Evolutionary conservation across 2,329 filamentous ascomycete genomes (phyloP), one percentile per base, ranked within the genome.

Genomic region (Cercospora sesami): DNA sequence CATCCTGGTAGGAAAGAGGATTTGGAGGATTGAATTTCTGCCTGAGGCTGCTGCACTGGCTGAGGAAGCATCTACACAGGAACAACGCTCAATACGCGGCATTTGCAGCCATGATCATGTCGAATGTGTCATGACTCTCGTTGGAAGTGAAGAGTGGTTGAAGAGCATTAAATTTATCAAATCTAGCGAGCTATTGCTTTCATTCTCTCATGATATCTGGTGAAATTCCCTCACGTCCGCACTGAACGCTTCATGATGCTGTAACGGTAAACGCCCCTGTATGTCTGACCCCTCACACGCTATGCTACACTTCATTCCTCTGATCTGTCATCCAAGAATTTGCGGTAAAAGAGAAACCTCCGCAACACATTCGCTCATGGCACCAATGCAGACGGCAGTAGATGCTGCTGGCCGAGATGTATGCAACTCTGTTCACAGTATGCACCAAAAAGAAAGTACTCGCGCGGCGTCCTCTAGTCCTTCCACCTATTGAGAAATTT

Each of bases 401-500:
- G 7, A 53, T 53, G 16, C 48, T 28, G 48, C 23, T 14, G 48
- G 12, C 48, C 48, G 12, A n/a, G 16, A 42, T 26, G 31, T 42
- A 26, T 60, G 21, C 58, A n/a, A 60, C 10, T 14, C 18, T 60
- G 33, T 23, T 55, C 48, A 55, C 21, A 16, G 12, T 55, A n/a
- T 55, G 48, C 48, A 26, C 28, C 5, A 60, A 42, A 45, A 39
- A 5, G 14, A 16, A 45, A 26, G 16, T 33, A 30, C 18, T 60
- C 14, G 14, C 58, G 14, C 33, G 16, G 33, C 31, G 31, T 16
- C n/a, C 48, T 59, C 69, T 78, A 89, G 78, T 89, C 86, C 77
- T 85, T 86, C 86, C 86, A 89, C 70, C 86, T 80, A 59, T 83
- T 83, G 68, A 89, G 76, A 76, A 84, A 88, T 72, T 83, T 85